Evolutionary conservation across 2,329 filamentous ascomycete species (phyloP), one percentile per base, ranked within the genome.

Genomic region (Rhinocladiella mackenziei): DNA sequence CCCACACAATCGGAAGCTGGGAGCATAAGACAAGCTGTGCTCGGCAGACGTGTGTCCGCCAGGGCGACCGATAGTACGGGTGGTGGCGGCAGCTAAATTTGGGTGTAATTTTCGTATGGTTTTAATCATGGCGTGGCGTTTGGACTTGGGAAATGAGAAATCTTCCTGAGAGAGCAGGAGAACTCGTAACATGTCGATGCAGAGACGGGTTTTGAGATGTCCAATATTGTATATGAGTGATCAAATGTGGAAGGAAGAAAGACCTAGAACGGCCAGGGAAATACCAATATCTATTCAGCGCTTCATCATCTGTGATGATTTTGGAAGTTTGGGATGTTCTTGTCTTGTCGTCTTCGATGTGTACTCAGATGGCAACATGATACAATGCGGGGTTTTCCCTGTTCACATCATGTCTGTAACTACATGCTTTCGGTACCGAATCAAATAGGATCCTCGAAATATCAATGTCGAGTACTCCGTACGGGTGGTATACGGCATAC

Each of bases 21-120:
- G 14, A 56, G 54, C 28, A 53, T 56, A 37, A 32, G 45, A 28
- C 37, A 56, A 40, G 54, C 54, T 7, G 39, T 49, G 15, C 29
- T 56, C 18, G 54, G 52, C 13, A 41, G 54, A 30, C 50, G 52
- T 26, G 48, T 53, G 15, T 56, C 54, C 5, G 53, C 50, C 17
- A 42, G 47, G 39, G 33, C 37, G 14, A 28, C 26, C 17, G 36
- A 30, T 5, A 38, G 28, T 31, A 28, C 25, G 9, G 42, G 32
- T 18, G 22, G 37, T 19, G 31, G 35, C 10, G 34, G 45, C 25
- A 39, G 26, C 40, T 40, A 35, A 41, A 18, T 22, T 7, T 11
- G 29, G 19, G 32, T 9, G 30, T 26, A 23, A 23, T 43, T 43
- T 30, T 33, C 19, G 28, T 43, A 8, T 26, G 23, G 8, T 17